Conservation (phyloP, 2,329 filamentous ascomycete species). For the Trichophyton benhamiae region DNA sequence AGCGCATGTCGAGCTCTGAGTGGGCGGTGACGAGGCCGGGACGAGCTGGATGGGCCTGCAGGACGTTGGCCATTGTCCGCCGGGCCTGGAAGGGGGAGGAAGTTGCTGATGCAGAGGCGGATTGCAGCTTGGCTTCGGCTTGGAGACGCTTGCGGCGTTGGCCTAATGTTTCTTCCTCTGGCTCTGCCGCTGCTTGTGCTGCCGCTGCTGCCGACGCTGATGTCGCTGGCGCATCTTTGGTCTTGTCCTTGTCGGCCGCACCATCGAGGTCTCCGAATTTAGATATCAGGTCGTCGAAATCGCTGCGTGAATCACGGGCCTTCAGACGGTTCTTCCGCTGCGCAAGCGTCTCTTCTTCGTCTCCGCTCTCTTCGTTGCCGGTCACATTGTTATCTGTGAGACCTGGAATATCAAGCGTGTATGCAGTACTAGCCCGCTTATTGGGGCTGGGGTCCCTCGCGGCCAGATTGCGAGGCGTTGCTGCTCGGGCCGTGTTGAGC, state of each 20-base stretch:
- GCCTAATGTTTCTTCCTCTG: constrained; percentile 34
- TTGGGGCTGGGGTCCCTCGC: constrained; percentile 12
- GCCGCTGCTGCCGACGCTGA: not conserved
- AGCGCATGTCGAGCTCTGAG: not conserved
- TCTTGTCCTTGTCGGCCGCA: not conserved
- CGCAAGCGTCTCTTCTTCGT: constrained; percentile 32
- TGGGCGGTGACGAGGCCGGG: constrained; percentile 10
- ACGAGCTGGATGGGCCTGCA: constrained; percentile 42
- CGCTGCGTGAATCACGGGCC: constrained; percentile 19
- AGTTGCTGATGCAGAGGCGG: not conserved
- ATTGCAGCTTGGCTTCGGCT: constrained; percentile 21
- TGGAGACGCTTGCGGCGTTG: constrained; percentile 36
- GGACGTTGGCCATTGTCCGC: constrained; percentile 37
- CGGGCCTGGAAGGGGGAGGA: constrained; percentile 20
- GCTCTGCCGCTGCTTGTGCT: constrained; percentile 1
- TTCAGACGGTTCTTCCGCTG: constrained; percentile 33
- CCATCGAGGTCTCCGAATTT: constrained; percentile 23
- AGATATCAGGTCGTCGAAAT: constrained; percentile 34
- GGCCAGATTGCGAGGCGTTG: not conserved
- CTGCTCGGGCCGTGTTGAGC: constrained; percentile 18
- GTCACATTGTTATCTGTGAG: constrained; percentile 6
- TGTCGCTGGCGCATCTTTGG: not conserved
- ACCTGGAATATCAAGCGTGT: constrained; percentile 21
- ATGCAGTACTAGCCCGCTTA: constrained; percentile 25
- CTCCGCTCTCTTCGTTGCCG: constrained; percentile 19